Conservation (phyloP, 805 yeast genomes). For the Cyberlindnera maritima region DNA sequence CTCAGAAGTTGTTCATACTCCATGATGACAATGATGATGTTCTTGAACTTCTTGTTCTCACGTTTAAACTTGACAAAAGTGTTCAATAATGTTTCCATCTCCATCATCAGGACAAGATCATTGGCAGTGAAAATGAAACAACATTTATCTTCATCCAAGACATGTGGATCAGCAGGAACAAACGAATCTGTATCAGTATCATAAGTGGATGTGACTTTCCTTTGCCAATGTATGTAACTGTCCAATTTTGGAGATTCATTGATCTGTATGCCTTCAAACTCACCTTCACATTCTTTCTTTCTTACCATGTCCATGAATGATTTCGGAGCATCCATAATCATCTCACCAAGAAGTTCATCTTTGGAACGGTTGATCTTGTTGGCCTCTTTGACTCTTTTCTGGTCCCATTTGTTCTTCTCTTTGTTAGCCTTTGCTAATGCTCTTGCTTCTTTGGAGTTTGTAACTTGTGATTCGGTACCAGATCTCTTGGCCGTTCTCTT, state of each 20-base stretch:
- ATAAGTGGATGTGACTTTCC: constrained; percentile 48
- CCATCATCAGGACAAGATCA: constrained; percentile 38
- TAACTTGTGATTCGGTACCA: too few species aligned
- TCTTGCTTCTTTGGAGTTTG: background rate
- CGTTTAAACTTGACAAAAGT: constrained; percentile 24
- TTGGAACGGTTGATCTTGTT: constrained; percentile 43
- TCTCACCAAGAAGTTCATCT: constrained; percentile 49
- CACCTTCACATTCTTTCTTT: constrained; percentile 23
- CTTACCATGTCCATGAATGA: constrained; percentile 30
- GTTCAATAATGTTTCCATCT: constrained; percentile 26
- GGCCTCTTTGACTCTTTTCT: constrained; percentile 27
- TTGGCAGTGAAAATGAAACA: constrained; percentile 47
- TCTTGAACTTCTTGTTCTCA: constrained; percentile 23
- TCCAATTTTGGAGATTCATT: constrained; percentile 19
- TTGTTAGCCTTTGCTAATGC: constrained; percentile 1
- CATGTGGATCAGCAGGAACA: constrained; percentile 45
- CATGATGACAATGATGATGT: constrained; percentile 44
- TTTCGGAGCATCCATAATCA: constrained; percentile 43
- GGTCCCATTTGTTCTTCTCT: constrained; percentile 10
- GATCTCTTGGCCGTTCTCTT: too few species aligned
- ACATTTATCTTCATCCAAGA: constrained; percentile 40
- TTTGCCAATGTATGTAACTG: constrained; percentile 43
- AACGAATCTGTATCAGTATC: constrained; percentile 48
- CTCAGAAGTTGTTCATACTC: constrained; percentile 47
- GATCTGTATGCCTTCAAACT: constrained; percentile 26